Evolutionary conservation across 2,329 filamentous ascomycete genomes (phyloP).

Genomic region (Colletotrichum costaricense): DNA sequence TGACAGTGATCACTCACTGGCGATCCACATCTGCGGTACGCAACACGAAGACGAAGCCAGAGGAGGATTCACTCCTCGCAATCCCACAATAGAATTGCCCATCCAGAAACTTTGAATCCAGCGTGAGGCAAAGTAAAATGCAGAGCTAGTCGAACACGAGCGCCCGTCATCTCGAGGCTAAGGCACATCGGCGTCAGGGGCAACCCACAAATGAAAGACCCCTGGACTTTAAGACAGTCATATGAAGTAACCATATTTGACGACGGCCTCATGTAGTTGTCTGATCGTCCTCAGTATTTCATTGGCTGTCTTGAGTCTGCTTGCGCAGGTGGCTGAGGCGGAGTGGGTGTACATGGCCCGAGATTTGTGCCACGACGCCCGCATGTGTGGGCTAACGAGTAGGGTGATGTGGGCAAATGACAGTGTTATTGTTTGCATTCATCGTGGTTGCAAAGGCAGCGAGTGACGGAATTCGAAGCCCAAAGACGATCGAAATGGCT

Average conservation of each 20-base stretch:
- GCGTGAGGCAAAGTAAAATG: too few relatives aligned
- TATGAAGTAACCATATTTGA: background rate
- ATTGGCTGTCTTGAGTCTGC: background rate
- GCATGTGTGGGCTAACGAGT: background rate
- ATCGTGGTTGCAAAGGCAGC: background rate
- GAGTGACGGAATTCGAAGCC: background rate
- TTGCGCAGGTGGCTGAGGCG: background rate
- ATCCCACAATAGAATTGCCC: background rate
- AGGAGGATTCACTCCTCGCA: background rate
- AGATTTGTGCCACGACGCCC: slow-evolving; percentile 13
- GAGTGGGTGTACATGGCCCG: background rate
- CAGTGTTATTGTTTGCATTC: background rate
- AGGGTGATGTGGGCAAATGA: background rate
- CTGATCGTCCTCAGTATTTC: background rate
- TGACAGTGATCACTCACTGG: background rate
- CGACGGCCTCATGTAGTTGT: background rate
- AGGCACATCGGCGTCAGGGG: too few relatives aligned
- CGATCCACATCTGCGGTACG: background rate
- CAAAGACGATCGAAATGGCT: background rate
- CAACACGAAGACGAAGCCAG: background rate
- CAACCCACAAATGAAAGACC: background rate
- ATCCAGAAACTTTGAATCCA: too few relatives aligned
- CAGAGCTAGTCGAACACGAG: background rate
- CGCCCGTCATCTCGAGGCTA: background rate
- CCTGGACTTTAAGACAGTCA: background rate